Evolutionary conservation across 23 red algal species (phyloP).

Genomic region (Gracilaria caudata): DNA sequence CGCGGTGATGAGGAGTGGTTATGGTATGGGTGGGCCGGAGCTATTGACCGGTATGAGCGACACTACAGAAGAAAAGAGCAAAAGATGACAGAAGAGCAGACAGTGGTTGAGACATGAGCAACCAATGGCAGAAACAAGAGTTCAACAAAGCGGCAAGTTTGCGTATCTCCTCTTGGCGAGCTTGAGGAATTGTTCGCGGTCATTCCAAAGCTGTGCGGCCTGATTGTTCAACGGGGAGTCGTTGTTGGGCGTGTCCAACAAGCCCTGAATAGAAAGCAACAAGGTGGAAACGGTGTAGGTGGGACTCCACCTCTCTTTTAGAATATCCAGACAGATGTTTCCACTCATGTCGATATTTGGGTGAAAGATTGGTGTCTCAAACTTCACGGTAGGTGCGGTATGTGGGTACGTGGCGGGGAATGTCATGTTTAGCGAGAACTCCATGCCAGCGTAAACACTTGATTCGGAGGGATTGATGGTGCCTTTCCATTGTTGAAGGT

Average conservation of each 20-base stretch:
- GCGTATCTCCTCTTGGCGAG: conserved; percentile 72
- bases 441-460: conserved; percentile 68
- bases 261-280: conserved; percentile 79
- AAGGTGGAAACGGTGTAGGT: conserved; percentile 88
- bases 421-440: conserved; percentile 69
- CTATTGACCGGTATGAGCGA: background rate
- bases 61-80: background rate
- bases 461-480: conserved; percentile 65
- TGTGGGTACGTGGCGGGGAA: conserved; percentile 88
- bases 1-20: background rate
- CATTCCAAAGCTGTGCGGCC: conserved; percentile 82
- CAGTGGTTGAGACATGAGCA: background rate
- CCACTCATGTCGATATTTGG: conserved; percentile 95
- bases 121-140: background rate
- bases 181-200: conserved; percentile 62
- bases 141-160: conserved; percentile 43
- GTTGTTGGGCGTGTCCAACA: conserved; percentile 92
- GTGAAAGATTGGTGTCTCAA: conserved; percentile 91
- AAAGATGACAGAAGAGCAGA: background rate
- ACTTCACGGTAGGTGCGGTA: conserved; percentile 81
- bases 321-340: conserved; percentile 97
- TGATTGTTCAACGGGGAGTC: conserved; percentile 89
- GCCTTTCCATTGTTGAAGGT: conserved; percentile 64
- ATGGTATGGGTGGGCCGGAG: background rate
- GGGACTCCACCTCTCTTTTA: conserved; percentile 98